phyloP scores from a whole-genome alignment of 768 basidiomycete genomes.

The Coprinopsis strossmayeri region DNA sequence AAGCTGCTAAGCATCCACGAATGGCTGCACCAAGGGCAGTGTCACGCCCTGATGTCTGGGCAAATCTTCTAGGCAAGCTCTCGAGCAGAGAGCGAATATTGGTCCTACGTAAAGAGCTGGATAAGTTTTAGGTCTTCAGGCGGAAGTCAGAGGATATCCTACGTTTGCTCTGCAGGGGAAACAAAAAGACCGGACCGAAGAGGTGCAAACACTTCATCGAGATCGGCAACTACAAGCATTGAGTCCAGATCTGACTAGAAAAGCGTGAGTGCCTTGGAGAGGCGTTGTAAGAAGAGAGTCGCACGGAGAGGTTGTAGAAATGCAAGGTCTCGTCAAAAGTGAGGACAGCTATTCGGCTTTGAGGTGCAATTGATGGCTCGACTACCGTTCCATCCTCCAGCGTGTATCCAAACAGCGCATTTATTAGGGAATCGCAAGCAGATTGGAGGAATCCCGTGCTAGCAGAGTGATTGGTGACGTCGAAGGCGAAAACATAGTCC shows the following conservation, averaged over 20 bases:
- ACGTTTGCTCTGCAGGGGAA: conserved; percentile 68
- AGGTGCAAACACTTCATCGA: conserved; percentile 91
- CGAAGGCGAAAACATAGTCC: conserved; percentile 80
- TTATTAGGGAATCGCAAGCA: conserved; percentile 57
- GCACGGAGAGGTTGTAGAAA: conserved; percentile 85
- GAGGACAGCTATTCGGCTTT: conserved; percentile 65
- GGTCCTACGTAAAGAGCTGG: conserved; percentile 29
- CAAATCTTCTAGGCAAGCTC: conserved; percentile 56
- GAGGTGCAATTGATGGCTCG: conserved; percentile 45
- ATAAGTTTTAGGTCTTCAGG: neutral
- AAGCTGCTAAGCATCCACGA: conserved; percentile 59
- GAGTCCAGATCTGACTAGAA: conserved; percentile 44
- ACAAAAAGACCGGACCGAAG: conserved; percentile 69
- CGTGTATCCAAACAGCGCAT: conserved; percentile 56
- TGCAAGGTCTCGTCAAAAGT: conserved; percentile 79
- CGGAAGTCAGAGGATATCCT: conserved; percentile 17
- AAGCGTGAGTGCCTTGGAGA: conserved; percentile 19
- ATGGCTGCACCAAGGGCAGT: conserved; percentile 79
- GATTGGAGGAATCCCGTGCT: conserved; percentile 63
- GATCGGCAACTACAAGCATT: conserved; percentile 80
- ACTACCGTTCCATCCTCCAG: conserved; percentile 32
- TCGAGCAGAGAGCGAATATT: conserved; percentile 64
- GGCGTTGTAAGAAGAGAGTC: conserved; percentile 21
- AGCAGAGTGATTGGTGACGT: conserved; percentile 67
- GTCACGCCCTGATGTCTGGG: conserved; percentile 37